These are phyloP conservation scores for Saccharomycopsis babjevae DNA, from an alignment of 805 yeast genomes.

Conservation along the genomic window DNA sequence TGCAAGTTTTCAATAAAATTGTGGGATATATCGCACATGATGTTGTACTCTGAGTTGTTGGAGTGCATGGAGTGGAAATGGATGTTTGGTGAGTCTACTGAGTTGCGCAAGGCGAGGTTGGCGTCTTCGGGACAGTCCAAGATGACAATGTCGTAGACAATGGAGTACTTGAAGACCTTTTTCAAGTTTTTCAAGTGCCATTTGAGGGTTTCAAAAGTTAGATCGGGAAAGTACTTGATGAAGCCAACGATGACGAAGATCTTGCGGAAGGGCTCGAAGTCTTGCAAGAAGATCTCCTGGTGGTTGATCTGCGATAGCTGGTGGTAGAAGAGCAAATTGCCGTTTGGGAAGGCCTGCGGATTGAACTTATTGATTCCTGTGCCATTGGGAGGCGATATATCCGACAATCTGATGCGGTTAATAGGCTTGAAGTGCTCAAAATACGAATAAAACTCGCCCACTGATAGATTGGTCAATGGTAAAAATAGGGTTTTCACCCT, in stretches of 20 bases:
- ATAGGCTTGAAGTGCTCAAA: slow-evolving; percentile 23
- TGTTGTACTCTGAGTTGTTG: slow-evolving; percentile 39
- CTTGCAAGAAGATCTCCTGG: slow-evolving; percentile 63
- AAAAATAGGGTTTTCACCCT: slow-evolving; percentile 56
- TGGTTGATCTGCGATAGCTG: slow-evolving; percentile 36
- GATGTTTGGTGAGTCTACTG: slow-evolving; percentile 6
- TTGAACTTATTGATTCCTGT: slow-evolving; percentile 40
- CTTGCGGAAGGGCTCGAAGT: slow-evolving; percentile 83
- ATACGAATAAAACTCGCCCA: slow-evolving; percentile 28
- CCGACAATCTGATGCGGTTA: slow-evolving; percentile 64
- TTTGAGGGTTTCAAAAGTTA: slow-evolving; percentile 22
- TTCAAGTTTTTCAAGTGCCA: slow-evolving; percentile 32
- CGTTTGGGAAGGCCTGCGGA: slow-evolving; percentile 79
- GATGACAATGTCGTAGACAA: slow-evolving; percentile 43
- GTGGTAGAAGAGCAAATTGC: slow-evolving; percentile 56
- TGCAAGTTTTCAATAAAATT: slow-evolving; percentile 56
- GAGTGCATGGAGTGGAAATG: slow-evolving; percentile 19
- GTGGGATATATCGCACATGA: slow-evolving; percentile 62
- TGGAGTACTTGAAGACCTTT: slow-evolving; percentile 38
- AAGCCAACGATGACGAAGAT: slow-evolving; percentile 53
- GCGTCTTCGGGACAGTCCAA: slow-evolving; percentile 34
- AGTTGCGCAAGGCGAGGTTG: background rate
- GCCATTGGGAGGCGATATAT: slow-evolving; percentile 44
- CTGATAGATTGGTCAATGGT: slow-evolving; percentile 47
- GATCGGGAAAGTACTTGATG: slow-evolving; percentile 23